Evolutionary conservation across 805 yeast species (phyloP).

Genomic region (Phaffomyces thermotolerans): DNA sequence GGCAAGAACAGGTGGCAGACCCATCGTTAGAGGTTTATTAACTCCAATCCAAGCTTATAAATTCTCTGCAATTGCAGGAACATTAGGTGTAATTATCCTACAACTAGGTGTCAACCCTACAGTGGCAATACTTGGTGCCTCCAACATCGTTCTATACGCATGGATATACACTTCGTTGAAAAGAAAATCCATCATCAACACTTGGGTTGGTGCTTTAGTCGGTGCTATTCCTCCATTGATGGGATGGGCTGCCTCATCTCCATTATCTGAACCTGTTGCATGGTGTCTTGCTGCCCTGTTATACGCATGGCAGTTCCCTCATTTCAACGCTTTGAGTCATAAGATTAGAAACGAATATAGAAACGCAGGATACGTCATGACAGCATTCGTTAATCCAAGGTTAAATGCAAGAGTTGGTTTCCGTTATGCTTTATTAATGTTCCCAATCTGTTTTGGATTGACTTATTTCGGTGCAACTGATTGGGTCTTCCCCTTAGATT

Average conservation of each 20-base stretch:
- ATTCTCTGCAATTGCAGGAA: constrained; percentile 74
- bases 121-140: constrained; percentile 73
- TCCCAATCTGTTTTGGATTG: constrained; percentile 84
- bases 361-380: constrained; percentile 95
- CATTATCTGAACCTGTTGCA: constrained; percentile 79
- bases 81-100: constrained; percentile 60
- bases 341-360: constrained; percentile 82
- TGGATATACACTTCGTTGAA: constrained; percentile 91
- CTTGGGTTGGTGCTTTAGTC: constrained; percentile 99
- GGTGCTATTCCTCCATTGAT: constrained; percentile 98
- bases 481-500: constrained; percentile 71
- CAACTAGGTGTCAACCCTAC: constrained; percentile 79
- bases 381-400: constrained; percentile 87
- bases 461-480: constrained; percentile 78
- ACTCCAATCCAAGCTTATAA: constrained; percentile 69
- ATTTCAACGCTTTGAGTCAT: constrained; percentile 87
- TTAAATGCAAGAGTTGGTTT: constrained; percentile 91
- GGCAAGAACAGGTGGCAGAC: constrained; percentile 84
- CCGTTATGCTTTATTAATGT: constrained; percentile 85
- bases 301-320: constrained; percentile 99
- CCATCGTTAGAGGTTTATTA: constrained; percentile 79
- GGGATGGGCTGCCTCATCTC: constrained; percentile 97
- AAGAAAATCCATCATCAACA: constrained; percentile 75
- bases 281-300: constrained; percentile 88
- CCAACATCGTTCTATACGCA: constrained; percentile 76